These are phyloP conservation scores for Lomentospora prolificans DNA, from an alignment of 2,329 filamentous ascomycete species.

Conservation along the genomic window DNA sequence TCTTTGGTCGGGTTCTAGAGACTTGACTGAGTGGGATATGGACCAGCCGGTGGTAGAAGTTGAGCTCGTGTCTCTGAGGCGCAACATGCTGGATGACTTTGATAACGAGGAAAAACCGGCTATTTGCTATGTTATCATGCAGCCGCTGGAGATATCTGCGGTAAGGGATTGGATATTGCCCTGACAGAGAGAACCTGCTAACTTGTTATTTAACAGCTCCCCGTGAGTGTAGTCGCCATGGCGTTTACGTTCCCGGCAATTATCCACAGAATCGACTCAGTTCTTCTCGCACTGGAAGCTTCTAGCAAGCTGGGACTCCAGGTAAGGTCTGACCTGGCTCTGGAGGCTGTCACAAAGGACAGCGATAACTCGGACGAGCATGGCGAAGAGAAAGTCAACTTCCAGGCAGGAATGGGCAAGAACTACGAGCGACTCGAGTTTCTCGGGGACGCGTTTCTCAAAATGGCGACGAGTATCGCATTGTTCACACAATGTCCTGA, in stretches of 20 bases:
- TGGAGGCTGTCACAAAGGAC: constrained; percentile 90
- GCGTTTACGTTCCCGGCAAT: constrained; percentile 72
- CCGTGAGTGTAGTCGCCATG: constrained; percentile 59
- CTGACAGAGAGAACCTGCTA: no score
- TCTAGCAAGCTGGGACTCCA: constrained; percentile 54
- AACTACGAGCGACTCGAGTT: constrained; percentile 96
- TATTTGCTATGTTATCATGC: constrained; percentile 61
- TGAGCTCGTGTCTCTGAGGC: constrained; percentile 62
- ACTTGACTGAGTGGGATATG: constrained; percentile 40
- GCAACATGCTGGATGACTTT: constrained; percentile 70
- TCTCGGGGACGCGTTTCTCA: constrained; percentile 85
- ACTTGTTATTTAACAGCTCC: constrained; percentile 34
- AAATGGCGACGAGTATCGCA: constrained; percentile 89
- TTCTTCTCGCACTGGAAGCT: constrained; percentile 69
- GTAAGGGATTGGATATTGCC: constrained; percentile 39
- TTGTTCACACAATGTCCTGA: constrained; percentile 68
- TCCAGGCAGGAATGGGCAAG: constrained; percentile 77
- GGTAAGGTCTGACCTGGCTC: constrained; percentile 57
- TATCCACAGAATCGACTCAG: constrained; percentile 73
- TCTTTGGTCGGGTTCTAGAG: constrained; percentile 53
- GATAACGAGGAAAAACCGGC: constrained; percentile 31
- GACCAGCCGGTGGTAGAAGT: constrained; percentile 77
- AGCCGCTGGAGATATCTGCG: constrained; percentile 66
- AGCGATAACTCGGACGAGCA: constrained; percentile 75
- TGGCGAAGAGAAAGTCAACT: constrained; percentile 55